Percentiles rank a stretch among this genome's conserved stretches.
These are phyloP conservation scores for Solanum pennellii DNA, from an alignment of 257 asterid genomes.

Conservation along the genomic window DNA sequence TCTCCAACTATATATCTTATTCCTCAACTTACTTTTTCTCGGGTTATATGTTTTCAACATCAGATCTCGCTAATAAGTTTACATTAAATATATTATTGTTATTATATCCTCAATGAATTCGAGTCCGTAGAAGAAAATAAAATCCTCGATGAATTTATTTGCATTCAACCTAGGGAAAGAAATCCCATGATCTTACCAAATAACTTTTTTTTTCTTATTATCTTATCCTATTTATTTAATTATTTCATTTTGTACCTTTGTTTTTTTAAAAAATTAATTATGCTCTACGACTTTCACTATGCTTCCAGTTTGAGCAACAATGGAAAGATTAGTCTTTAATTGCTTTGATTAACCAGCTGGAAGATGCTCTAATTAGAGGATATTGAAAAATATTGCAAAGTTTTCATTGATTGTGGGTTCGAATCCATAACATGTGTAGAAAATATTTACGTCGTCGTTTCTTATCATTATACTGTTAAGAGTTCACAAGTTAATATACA, in stretches of 20 bases:
- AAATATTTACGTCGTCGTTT: too few relatives aligned
- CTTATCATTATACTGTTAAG: too few relatives aligned
- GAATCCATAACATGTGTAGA: too few relatives aligned
- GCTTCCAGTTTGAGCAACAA: background rate
- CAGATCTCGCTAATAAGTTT: too few relatives aligned
- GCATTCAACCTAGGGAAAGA: too few relatives aligned
- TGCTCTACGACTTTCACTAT: background rate
- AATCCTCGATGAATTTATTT: background rate
- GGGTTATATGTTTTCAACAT: background rate
- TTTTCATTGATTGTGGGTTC: too few relatives aligned
- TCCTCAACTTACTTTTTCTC: background rate
- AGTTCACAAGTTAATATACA: too few relatives aligned
- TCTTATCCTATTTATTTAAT: background rate
- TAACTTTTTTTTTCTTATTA: too few relatives aligned
- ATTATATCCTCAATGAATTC: background rate
- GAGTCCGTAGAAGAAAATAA: too few relatives aligned
- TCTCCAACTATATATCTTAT: background rate
- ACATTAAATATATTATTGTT: too few relatives aligned
- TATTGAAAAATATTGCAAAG: too few relatives aligned
- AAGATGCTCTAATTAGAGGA: background rate
- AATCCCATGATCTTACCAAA: too few relatives aligned
- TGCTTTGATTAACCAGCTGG: background rate
- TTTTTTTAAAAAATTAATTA: background rate
- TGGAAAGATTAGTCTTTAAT: background rate
- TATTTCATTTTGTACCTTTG: background rate